Conservation (phyloP, 805 yeast species). For the Cyberlindnera meyerae region DNA sequence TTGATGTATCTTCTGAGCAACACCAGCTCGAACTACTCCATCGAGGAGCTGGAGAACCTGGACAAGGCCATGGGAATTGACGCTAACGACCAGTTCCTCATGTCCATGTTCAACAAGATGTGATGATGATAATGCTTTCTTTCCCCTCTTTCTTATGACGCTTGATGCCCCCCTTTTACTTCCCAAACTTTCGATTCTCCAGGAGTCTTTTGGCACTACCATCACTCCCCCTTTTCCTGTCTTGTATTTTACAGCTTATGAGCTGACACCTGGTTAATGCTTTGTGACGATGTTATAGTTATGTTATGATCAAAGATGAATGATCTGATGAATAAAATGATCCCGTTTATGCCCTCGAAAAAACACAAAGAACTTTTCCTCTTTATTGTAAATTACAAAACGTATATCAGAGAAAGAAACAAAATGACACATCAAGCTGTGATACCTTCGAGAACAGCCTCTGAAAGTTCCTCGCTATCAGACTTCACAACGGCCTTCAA, state of each 20-base stretch:
- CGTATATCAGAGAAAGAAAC: not conserved
- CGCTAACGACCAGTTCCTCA: conserved; percentile 22
- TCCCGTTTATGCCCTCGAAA: too few species aligned
- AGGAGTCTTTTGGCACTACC: too few species aligned
- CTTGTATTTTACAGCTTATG: conserved; percentile 2
- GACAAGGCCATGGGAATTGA: conserved; percentile 28
- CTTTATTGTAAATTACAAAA: too few species aligned
- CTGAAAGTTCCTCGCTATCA: conserved; percentile 40
- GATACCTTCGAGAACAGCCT: conserved; percentile 46
- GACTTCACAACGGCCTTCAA: conserved; percentile 40
- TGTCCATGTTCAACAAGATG: conserved; percentile 23
- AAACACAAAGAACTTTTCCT: too few species aligned
- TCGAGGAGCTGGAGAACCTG: conserved; percentile 25
- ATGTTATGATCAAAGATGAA: conserved; percentile 9
- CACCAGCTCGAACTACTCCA: conserved; percentile 17
- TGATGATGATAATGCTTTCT: too few species aligned
- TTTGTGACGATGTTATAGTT: conserved; percentile 7
- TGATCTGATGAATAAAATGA: conserved; percentile 10
- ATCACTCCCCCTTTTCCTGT: conserved; percentile 4
- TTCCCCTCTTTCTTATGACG: not conserved
- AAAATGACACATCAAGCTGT: conserved; percentile 22
- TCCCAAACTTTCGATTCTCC: not conserved
- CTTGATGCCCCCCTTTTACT: conserved; percentile 1
- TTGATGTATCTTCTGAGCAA: conserved; percentile 19
- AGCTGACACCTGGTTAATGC: conserved; percentile 4